Conservation (phyloP, 2,329 filamentous ascomycete species). For the Periconia sp. region DNA sequence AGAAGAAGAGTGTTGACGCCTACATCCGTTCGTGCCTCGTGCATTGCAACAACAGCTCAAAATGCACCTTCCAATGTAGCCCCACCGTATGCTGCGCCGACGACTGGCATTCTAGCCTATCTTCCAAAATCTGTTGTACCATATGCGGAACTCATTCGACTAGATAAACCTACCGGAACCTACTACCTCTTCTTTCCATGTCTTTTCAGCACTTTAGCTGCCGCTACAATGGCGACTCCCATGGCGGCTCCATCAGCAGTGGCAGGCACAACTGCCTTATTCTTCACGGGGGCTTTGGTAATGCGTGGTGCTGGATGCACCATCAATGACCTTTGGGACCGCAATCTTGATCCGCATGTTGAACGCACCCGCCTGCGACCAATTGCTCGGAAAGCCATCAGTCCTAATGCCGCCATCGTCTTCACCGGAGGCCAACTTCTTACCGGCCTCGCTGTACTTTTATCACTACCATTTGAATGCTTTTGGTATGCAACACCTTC, state of each 20-base stretch:
- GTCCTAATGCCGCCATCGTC: constrained; percentile 71
- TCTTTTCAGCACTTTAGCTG: constrained; percentile 81
- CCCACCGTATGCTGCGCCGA: constrained; percentile 68
- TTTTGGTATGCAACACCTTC: constrained; percentile 80
- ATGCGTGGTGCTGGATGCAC: constrained; percentile 90
- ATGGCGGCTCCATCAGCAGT: constrained; percentile 67
- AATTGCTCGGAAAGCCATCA: constrained; percentile 79
- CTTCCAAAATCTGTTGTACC: constrained; percentile 75
- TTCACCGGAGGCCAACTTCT: constrained; percentile 79
- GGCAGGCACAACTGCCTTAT: constrained; percentile 68
- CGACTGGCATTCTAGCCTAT: constrained; percentile 70
- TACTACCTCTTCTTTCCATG: constrained; percentile 89
- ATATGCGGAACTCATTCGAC: constrained; percentile 80
- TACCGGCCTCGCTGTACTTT: constrained; percentile 72
- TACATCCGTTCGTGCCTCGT: constrained; percentile 4
- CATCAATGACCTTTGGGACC: constrained; percentile 91
- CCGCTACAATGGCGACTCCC: constrained; percentile 71
- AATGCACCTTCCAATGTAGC: constrained; percentile 16
- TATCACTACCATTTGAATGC: constrained; percentile 77
- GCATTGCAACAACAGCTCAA: constrained; percentile 23
- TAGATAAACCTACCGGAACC: constrained; percentile 81
- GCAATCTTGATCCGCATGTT: constrained; percentile 83
- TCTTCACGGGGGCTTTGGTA: constrained; percentile 77
- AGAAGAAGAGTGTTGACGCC: background rate
- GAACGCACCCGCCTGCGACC: constrained; percentile 77